phyloP scores from a whole-genome alignment of 495 filamentous ascomycete genomes.

The Chaetomidium leptoderma region DNA sequence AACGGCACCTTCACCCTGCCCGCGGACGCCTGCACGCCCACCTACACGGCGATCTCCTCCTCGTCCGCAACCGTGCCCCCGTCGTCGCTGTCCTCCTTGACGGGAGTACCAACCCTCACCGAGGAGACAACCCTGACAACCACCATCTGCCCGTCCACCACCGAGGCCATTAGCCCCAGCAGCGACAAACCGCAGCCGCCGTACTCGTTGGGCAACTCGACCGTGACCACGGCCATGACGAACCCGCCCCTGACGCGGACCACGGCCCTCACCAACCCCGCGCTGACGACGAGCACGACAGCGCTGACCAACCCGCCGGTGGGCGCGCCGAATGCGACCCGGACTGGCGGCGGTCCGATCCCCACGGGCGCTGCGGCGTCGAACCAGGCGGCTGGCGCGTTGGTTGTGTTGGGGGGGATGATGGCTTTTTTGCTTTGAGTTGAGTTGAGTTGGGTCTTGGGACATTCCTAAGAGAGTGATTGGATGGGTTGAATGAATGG shows the following conservation, averaged over 20 bases:
- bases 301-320: not conserved
- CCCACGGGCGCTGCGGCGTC: slow-evolving; percentile 11
- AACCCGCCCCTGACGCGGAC: too few relatives aligned
- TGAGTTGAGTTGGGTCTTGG: too few relatives aligned
- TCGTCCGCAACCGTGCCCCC: slow-evolving; percentile 4
- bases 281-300: not conserved
- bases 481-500: not conserved
- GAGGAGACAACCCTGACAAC: slow-evolving; percentile 2
- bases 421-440: slow-evolving; percentile 15
- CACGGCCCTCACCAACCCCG: too few relatives aligned
- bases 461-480: not conserved
- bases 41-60: slow-evolving; percentile 14
- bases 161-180: too few relatives aligned
- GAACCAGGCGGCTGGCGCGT: slow-evolving; percentile 14
- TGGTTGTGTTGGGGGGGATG: slow-evolving; percentile 16
- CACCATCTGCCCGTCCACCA: slow-evolving; percentile 7
- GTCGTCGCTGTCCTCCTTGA: too few relatives aligned
- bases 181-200: too few relatives aligned
- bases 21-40: slow-evolving; percentile 23
- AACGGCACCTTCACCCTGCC: slow-evolving; percentile 26
- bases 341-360: not conserved
- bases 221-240: not conserved
- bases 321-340: not conserved
- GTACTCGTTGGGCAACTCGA: too few relatives aligned
- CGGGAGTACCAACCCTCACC: not conserved